A percentile compares a stretch with the other conserved stretches of the same genome.
phyloP scores from a whole-genome alignment of 768 basidiomycete genomes.

The Boletus vermiculosoides region DNA sequence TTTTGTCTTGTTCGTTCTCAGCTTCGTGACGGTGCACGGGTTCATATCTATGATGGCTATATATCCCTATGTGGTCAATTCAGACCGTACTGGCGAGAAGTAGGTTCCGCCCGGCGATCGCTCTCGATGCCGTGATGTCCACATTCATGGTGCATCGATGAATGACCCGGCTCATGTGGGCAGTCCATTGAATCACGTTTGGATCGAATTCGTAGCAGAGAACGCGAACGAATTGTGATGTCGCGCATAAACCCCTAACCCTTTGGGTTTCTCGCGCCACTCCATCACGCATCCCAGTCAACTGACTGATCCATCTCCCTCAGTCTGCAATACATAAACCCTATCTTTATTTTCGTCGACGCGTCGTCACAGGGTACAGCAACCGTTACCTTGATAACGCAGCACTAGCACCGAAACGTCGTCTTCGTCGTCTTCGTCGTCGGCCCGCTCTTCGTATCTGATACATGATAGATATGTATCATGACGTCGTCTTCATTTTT shows the following conservation, averaged over 20 bases:
- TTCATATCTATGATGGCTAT: constrained; percentile 14
- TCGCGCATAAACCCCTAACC: not conserved
- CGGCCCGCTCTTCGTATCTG: not conserved
- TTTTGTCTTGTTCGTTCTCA: not conserved
- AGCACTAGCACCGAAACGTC: too few relatives aligned
- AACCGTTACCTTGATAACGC: constrained; percentile 7
- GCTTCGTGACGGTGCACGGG: not conserved
- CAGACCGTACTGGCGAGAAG: constrained; percentile 6
- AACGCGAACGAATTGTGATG: not conserved
- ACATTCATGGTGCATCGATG: not conserved
- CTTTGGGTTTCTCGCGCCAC: not conserved
- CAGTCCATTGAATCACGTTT: not conserved
- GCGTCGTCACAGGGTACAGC: not conserved
- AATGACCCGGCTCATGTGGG: not conserved
- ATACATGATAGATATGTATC: not conserved
- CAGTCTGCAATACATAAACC: not conserved
- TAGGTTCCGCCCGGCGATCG: constrained; percentile 11
- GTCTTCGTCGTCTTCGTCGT: not conserved
- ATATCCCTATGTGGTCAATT: constrained; percentile 13
- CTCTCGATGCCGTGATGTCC: constrained; percentile 12
- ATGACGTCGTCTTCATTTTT: not conserved
- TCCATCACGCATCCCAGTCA: not conserved
- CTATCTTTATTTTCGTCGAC: constrained; percentile 1
- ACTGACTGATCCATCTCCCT: not conserved
- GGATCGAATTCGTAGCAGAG: not conserved